Evolutionary conservation across 208 protist species (phyloP).

Genomic region (Leishmania braziliensis): DNA sequence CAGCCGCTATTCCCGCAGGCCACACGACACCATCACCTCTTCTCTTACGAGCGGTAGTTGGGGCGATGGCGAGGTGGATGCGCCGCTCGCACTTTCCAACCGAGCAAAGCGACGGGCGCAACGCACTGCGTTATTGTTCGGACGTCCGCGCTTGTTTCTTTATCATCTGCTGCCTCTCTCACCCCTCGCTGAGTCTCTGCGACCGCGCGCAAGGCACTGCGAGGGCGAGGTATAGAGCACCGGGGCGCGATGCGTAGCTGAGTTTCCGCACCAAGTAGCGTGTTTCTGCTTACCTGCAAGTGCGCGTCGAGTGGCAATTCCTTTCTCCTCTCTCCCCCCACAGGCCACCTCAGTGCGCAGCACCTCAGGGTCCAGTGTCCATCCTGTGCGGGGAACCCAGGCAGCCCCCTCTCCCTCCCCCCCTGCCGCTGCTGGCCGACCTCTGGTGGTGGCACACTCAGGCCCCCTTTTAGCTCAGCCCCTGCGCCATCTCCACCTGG

Average conservation of each 20-base stretch:
- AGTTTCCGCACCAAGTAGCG: background rate
- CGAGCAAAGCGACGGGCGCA: constrained; percentile 17
- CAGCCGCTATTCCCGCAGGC: background rate
- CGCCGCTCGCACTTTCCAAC: background rate
- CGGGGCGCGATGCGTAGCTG: background rate
- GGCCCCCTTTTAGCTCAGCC: background rate
- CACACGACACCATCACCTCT: too few species aligned
- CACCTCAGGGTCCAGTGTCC: background rate
- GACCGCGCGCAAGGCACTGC: background rate
- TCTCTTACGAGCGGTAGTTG: background rate
- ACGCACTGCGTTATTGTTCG: constrained; percentile 34
- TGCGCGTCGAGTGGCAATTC: background rate
- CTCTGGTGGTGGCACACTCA: too few species aligned
- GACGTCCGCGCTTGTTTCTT: constrained; percentile 5
- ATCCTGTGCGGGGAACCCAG: background rate
- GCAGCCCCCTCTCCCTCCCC: background rate
- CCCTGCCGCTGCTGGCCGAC: background rate
- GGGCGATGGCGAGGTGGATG: background rate
- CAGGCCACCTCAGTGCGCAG: too few species aligned
- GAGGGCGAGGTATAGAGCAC: background rate
- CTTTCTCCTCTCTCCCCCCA: too few species aligned
- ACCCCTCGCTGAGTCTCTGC: background rate
- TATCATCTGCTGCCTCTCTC: constrained; percentile 29
- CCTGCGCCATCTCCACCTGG: background rate
- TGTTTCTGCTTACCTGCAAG: background rate